These are phyloP conservation scores for Podaxis pistillaris DNA, from an alignment of 768 basidiomycete genomes.

Conservation along the genomic window DNA sequence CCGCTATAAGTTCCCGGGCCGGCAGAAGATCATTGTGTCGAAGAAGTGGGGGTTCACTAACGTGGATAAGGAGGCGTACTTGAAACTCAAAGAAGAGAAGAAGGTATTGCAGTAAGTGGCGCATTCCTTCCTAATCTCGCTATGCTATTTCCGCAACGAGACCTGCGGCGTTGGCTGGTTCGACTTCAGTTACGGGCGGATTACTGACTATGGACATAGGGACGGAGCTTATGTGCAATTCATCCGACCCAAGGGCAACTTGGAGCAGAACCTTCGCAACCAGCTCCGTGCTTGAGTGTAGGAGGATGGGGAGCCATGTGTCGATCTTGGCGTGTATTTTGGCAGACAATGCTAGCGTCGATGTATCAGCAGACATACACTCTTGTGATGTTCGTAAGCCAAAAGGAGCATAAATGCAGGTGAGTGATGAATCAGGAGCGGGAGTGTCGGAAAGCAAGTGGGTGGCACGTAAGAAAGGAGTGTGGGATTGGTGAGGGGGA, in stretches of 20 bases:
- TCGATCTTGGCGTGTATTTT: background rate
- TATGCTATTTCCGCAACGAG: background rate
- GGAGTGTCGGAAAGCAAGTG: background rate
- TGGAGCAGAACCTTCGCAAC: constrained; percentile 82
- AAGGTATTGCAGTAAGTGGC: constrained; percentile 78
- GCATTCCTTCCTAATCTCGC: background rate
- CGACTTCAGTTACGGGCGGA: background rate
- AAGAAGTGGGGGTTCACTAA: constrained; percentile 99
- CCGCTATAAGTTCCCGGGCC: constrained; percentile 99
- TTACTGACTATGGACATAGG: constrained; percentile 35
- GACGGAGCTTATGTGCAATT: constrained; percentile 96
- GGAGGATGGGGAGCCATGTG: constrained; percentile 13
- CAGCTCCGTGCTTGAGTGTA: constrained; percentile 68
- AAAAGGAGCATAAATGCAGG: background rate
- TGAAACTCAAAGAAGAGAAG: constrained; percentile 87
- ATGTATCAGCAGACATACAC: background rate
- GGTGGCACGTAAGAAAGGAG: constrained; percentile 9
- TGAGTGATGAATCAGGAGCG: constrained; percentile 1
- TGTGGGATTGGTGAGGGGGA: constrained; percentile 2
- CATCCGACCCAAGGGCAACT: constrained; percentile 83
- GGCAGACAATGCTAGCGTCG: constrained; percentile 1
- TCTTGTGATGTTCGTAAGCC: background rate
- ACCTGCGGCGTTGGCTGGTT: background rate
- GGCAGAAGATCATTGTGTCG: constrained; percentile 95
- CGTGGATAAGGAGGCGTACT: constrained; percentile 86